Evolutionary conservation across 1,284 basidiomycete species (phyloP).

Genomic region (Ceratobasidium sp.): DNA sequence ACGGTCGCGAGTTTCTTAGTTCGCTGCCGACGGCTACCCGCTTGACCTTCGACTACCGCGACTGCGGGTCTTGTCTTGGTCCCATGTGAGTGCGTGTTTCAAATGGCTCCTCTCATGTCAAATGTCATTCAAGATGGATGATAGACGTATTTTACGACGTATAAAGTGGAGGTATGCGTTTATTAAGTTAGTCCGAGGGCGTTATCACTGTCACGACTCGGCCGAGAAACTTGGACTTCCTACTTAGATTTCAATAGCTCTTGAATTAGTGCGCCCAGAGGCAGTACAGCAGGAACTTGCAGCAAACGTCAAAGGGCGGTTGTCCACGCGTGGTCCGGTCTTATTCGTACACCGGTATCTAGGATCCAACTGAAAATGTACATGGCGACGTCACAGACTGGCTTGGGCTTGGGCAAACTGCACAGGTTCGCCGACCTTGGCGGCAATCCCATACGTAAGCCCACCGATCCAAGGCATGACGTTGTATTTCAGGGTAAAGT

Average conservation of each 20-base stretch:
- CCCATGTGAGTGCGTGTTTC: too few relatives aligned
- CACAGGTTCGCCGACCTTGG: slow-evolving; percentile 65
- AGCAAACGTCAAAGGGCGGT: not conserved
- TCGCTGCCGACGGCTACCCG: slow-evolving; percentile 7
- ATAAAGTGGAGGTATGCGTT: too few relatives aligned
- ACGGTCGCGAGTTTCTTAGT: not conserved
- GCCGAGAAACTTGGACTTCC: too few relatives aligned
- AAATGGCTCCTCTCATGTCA: too few relatives aligned
- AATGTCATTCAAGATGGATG: not conserved
- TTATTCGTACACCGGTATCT: not conserved
- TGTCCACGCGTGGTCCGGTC: not conserved
- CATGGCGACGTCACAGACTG: not conserved
- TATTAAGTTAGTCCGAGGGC: too few relatives aligned
- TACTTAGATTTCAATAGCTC: too few relatives aligned
- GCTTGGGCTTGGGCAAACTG: slow-evolving; percentile 58
- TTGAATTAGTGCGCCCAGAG: too few relatives aligned
- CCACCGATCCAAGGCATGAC: slow-evolving; percentile 89
- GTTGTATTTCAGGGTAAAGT: slow-evolving; percentile 87
- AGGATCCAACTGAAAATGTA: not conserved
- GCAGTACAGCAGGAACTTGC: too few relatives aligned
- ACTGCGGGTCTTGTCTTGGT: too few relatives aligned
- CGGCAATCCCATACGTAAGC: slow-evolving; percentile 79
- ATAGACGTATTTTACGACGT: slow-evolving; percentile 24
- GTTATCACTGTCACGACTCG: too few relatives aligned
- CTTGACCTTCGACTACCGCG: too few relatives aligned